A percentile compares a stretch with the other conserved stretches of the same genome.
Evolutionary conservation across 1,139 yeast species (phyloP).

Genomic region (Yamadazyma sp.): DNA sequence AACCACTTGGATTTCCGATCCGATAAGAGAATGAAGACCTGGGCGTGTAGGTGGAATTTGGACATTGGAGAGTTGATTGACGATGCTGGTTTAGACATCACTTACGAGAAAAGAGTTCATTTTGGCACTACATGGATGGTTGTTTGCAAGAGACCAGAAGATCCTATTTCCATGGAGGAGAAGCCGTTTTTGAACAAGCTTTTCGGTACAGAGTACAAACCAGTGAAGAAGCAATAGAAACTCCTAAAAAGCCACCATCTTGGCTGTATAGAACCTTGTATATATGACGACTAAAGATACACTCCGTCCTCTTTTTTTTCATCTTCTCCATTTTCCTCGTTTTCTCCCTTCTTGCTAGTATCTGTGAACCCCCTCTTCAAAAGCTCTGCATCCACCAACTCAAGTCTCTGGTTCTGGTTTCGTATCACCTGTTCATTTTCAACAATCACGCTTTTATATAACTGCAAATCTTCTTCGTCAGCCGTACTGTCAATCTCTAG

Average conservation of each 20-base stretch:
- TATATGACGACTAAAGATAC: conserved; percentile 8
- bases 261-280: too few relatives aligned
- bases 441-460: conserved; percentile 30
- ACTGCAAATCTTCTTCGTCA: conserved; percentile 21
- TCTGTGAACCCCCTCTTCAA: conserved; percentile 23
- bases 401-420: conserved; percentile 27
- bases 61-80: conserved; percentile 87
- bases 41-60: conserved; percentile 98
- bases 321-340: background rate
- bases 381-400: conserved; percentile 26
- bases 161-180: conserved; percentile 45
- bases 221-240: conserved; percentile 22
- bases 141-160: conserved; percentile 72
- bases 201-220: conserved; percentile 37
- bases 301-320: background rate
- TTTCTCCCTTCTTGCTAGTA: background rate
- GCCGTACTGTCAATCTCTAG: conserved; percentile 23
- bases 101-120: conserved; percentile 77
- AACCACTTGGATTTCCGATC: conserved; percentile 81
- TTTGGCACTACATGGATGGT: conserved; percentile 94
- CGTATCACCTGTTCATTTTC: conserved; percentile 35
- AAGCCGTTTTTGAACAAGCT: conserved; percentile 45
- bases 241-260: too few relatives aligned
- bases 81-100: conserved; percentile 80
- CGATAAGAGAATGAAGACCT: conserved; percentile 76